Percentiles rank a stretch among this genome's conserved stretches.
Conservation (phyloP, 169 alveolate genomes). For the Plasmodium reichenowi region DNA sequence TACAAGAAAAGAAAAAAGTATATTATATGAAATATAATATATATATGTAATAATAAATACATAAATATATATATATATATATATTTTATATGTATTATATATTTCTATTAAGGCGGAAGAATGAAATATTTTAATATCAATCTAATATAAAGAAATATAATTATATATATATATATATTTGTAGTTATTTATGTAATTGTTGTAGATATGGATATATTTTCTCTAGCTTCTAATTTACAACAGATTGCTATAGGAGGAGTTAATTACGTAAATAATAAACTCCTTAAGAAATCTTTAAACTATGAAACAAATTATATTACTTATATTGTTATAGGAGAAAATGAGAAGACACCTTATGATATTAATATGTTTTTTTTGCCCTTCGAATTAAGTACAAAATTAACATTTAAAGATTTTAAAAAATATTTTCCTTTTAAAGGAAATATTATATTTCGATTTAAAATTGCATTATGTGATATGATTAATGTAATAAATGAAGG, state of each 20-base stretch:
- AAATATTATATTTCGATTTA: slow-evolving; percentile 62
- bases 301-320: slow-evolving; percentile 38
- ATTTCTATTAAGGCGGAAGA: too few relatives aligned
- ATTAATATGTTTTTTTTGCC: slow-evolving; percentile 65
- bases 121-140: too few relatives aligned
- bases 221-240: slow-evolving; percentile 76
- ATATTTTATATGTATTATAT: too few relatives aligned
- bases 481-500: slow-evolving; percentile 71
- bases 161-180: too few relatives aligned
- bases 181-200: too few relatives aligned
- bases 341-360: slow-evolving; percentile 70
- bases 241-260: slow-evolving; percentile 76
- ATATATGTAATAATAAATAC: neutral
- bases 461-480: slow-evolving; percentile 38
- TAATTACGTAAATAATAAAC: slow-evolving; percentile 56
- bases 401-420: slow-evolving; percentile 52
- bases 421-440: slow-evolving; percentile 71
- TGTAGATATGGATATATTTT: slow-evolving; percentile 57
- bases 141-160: too few relatives aligned
- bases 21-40: neutral
- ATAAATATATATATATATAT: neutral
- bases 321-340: slow-evolving; percentile 73
- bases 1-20: neutral
- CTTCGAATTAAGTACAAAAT: slow-evolving; percentile 31
- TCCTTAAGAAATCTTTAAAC: slow-evolving; percentile 28